Percentiles rank a stretch among this genome's conserved stretches.
Conservation (phyloP, 2,329 filamentous ascomycete genomes). For the Colletotrichum spinosum region DNA sequence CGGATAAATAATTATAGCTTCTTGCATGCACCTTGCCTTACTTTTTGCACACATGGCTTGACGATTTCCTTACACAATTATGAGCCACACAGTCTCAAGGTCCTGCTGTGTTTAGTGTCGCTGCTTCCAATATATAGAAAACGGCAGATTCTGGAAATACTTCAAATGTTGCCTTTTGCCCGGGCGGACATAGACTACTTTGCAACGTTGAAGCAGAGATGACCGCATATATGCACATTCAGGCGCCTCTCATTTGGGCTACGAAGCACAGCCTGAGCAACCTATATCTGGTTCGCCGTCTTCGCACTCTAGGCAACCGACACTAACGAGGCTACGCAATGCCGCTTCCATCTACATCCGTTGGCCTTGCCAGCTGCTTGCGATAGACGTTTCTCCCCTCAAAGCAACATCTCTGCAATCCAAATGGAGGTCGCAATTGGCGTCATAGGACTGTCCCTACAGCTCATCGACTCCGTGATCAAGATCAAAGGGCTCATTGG, state of each 20-base stretch:
- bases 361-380: neutral
- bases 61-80: too few relatives aligned
- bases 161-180: too few relatives aligned
- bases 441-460: conserved; percentile 22
- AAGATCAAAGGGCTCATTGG: conserved; percentile 68
- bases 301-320: neutral
- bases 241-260: neutral
- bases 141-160: too few relatives aligned
- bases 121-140: too few relatives aligned
- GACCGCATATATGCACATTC: neutral
- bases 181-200: too few relatives aligned
- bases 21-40: too few relatives aligned
- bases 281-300: conserved; percentile 2
- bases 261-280: neutral
- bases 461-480: conserved; percentile 38
- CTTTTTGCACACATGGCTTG: too few relatives aligned
- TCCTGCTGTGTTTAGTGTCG: too few relatives aligned
- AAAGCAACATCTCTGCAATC: neutral
- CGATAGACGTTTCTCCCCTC: too few relatives aligned
- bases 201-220: too few relatives aligned
- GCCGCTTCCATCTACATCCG: neutral
- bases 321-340: neutral
- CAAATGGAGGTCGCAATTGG: conserved; percentile 27
- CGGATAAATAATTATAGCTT: too few relatives aligned
- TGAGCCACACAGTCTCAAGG: too few relatives aligned